phyloP scores from a whole-genome alignment of 306 rosid species.

The Alnus glutinosa region DNA sequence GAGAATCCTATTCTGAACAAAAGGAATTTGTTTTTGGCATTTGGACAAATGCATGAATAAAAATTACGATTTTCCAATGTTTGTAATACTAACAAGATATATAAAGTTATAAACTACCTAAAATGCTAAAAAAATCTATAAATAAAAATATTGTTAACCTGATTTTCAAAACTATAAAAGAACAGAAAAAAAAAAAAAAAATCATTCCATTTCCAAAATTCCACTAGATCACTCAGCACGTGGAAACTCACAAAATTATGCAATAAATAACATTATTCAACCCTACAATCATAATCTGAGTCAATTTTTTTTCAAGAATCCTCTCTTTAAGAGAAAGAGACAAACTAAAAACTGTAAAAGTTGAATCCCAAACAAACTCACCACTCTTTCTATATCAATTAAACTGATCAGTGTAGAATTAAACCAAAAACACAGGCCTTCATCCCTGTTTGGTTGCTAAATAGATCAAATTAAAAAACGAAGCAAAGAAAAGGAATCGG shows the following conservation, averaged over 20 bases:
- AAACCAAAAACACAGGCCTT: not conserved
- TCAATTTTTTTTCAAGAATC: not conserved
- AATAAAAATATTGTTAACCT: not conserved
- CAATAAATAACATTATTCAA: not conserved
- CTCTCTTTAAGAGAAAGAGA: not conserved
- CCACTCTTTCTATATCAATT: not conserved
- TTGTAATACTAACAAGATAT: not conserved
- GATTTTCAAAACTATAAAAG: not conserved
- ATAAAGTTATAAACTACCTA: not conserved
- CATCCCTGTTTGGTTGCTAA: not conserved
- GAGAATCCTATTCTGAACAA: not conserved
- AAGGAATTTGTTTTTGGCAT: not conserved
- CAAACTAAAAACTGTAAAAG: not conserved
- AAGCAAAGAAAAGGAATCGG: not conserved
- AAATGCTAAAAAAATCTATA: not conserved
- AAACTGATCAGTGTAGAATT: not conserved
- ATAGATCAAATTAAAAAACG: not conserved
- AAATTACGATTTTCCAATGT: too few relatives aligned
- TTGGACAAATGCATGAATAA: not conserved
- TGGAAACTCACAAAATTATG: not conserved
- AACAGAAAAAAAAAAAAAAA: not conserved
- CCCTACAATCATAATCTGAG: not conserved
- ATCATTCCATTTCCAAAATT: not conserved
- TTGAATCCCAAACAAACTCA: not conserved
- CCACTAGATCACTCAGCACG: not conserved